Evolutionary conservation across 139 green algal species (phyloP), one percentile per base, ranked within the genome.

Genomic region (Raphidocelis subcapitata): DNA sequence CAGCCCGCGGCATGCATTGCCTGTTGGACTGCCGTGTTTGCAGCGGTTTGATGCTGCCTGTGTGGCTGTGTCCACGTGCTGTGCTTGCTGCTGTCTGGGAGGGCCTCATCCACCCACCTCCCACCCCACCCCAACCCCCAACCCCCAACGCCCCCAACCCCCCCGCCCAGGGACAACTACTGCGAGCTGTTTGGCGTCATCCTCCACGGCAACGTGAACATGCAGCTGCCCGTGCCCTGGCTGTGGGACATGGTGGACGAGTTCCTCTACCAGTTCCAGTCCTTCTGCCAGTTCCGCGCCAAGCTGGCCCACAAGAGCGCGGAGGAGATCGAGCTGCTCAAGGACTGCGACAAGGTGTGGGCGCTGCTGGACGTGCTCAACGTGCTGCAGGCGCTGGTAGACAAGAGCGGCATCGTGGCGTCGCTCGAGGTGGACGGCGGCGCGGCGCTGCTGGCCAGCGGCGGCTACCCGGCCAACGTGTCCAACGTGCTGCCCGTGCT

Each of bases 231-330:
- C 51, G 98, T 97, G 82, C 74, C 81, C 41, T 99, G 96, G 96
- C 86, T 99, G 65, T 99, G 93, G 92, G 93, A 98, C 83, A 99
- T 99, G 94, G 79, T 99, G 33, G 96, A 99, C 71, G 96, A 99
- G 85, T 99, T 98, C 85, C 85, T 98, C 24, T 99, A 99, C 83
- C 96, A 99, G 87, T 89, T 96, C 76, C 95, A 99, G 85, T 88
- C 81, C 12, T 98, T 94, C 74, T 84, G 82, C 68, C 90, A 96
- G 77, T 97, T 91, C 82, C 84, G 93, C 33, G 82, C 87, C 44
- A 95, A 95, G 80, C 60, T 94, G 64, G 52, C 76, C 12, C 75
- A 64, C 33, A 94, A 94, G 81, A 84, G 81, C 3, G 63, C 84
- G 0, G 89, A 97, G 63, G 94, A 98, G 84, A 79, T 96, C 33